Base-by-base conservation (phyloP, 352 stramenopile species). In the Phytophthora litchii region DNA sequence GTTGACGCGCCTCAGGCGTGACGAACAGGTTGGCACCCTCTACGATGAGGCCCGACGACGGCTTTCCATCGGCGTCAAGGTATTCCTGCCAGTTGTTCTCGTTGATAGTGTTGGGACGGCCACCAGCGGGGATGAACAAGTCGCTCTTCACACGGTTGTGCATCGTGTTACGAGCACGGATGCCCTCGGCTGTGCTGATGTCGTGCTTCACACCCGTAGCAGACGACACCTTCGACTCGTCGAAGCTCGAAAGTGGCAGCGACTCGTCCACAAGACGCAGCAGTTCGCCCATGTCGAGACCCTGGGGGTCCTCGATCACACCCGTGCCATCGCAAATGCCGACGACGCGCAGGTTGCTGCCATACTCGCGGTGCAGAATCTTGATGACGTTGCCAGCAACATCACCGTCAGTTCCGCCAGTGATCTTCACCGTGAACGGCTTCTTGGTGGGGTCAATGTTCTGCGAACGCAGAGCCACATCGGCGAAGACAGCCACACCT, bases 371-470 rank as follows among this genome's bases (percentile, higher is more conserved):
- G 74, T 95, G 67, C 47, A 99, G 67, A 66, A 99, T 99, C 70
- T 98, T 98, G 53, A 99, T 97, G 58, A 98, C 96, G 70, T 99
- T 99, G 27, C 96, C 96, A 37, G 92, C 96, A 7, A 99, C 96
- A 64, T 99, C 97, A 21, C 96, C 97, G 74, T 99, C 96, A 9
- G 97, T 97, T 23, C 97, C 96, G 46, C 97, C 95, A 19, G 96
- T 99, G 61, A 94, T 90, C 74, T 89, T 90, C 35, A 91, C 72
- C 23, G 83, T 91, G 63, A 91, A 91, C 16, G 83, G 74, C 54
- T 91, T 72, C 34, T 76, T 88, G 29, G 60, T 82, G 4, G 81
- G 81, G 69, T 93, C 82, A 32, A 93, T 92, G 61, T 86, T 79
- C 54, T 90, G 79, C 56, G 83, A 90, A 41, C 76, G 78, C 29